These are phyloP conservation scores for Neurospora pannonica DNA, from an alignment of 495 filamentous ascomycete genomes.

Conservation along the genomic window DNA sequence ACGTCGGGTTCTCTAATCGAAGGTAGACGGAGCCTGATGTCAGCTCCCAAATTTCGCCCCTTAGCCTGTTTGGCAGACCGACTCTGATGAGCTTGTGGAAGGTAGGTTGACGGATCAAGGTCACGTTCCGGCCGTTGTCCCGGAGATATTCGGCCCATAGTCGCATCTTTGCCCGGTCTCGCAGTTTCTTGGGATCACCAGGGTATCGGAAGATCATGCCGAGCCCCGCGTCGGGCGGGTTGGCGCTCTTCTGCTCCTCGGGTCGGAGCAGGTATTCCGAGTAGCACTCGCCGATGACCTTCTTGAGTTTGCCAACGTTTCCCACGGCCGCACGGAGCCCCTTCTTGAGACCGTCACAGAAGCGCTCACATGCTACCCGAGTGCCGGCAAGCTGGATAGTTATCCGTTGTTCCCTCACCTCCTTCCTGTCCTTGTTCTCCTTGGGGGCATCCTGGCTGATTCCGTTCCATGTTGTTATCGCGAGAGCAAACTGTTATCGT, in stretches of 20 bases:
- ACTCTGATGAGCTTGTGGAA: slow-evolving; percentile 97
- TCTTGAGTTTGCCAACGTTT: slow-evolving; percentile 72
- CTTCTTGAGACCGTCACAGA: slow-evolving; percentile 90
- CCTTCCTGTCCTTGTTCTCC: slow-evolving; percentile 40
- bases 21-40: slow-evolving; percentile 84
- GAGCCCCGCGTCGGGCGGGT: slow-evolving; percentile 79
- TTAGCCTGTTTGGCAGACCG: slow-evolving; percentile 82
- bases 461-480: slow-evolving; percentile 95
- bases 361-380: slow-evolving; percentile 81
- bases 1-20: slow-evolving; percentile 71
- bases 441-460: slow-evolving; percentile 41
- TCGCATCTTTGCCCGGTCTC: slow-evolving; percentile 94
- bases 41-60: slow-evolving; percentile 94
- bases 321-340: slow-evolving; percentile 75
- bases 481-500: slow-evolving; percentile 62
- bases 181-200: slow-evolving; percentile 87
- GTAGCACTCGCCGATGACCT: slow-evolving; percentile 74
- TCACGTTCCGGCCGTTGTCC: slow-evolving; percentile 91
- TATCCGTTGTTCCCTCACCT: slow-evolving; percentile 62
- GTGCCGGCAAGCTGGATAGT: slow-evolving; percentile 84
- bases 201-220: slow-evolving; percentile 93
- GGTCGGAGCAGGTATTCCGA: slow-evolving; percentile 79
- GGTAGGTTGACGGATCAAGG: slow-evolving; percentile 85
- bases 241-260: slow-evolving; percentile 45
- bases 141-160: slow-evolving; percentile 93